Conservation (phyloP, 805 yeast species). For the Debaryomyces prosopidis region DNA sequence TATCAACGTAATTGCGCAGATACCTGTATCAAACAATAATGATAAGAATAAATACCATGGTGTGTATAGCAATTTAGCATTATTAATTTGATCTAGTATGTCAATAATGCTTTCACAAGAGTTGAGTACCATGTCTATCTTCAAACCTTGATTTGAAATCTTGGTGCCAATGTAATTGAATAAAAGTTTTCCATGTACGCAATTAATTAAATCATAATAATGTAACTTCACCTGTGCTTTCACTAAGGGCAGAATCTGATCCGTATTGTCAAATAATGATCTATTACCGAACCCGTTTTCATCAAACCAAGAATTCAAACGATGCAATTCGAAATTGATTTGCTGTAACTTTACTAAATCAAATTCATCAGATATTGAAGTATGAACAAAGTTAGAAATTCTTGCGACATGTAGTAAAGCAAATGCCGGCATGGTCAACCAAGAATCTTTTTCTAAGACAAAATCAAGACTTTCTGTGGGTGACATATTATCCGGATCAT, state of each 20-base stretch:
- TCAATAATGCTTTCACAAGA: constrained; percentile 31
- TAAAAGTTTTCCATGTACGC: constrained; percentile 36
- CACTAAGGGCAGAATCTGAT: constrained; percentile 19
- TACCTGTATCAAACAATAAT: constrained; percentile 45
- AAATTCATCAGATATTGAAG: constrained; percentile 24
- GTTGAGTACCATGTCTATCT: constrained; percentile 28
- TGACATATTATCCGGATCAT: constrained; percentile 37
- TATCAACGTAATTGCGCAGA: constrained; percentile 40
- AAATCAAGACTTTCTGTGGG: constrained; percentile 30
- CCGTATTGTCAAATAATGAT: constrained; percentile 14
- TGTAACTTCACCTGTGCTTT: constrained; percentile 40
- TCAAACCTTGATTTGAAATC: constrained; percentile 29
- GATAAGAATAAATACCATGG: constrained; percentile 58
- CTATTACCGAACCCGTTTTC: constrained; percentile 34
- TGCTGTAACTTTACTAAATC: constrained; percentile 28
- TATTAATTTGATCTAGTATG: constrained; percentile 27
- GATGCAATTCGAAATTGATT: constrained; percentile 30
- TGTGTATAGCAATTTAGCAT: constrained; percentile 27
- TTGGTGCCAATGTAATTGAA: constrained; percentile 35
- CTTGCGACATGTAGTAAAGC: constrained; percentile 47
- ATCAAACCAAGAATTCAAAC: constrained; percentile 33
- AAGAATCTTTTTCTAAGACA: constrained; percentile 41
- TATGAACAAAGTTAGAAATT: constrained; percentile 37
- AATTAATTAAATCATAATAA: constrained; percentile 35
- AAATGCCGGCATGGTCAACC: constrained; percentile 49